Evolutionary conservation across 345 rosid genomes (phyloP), one percentile per base, ranked within the genome.

Genomic region (Euphorbia lathyris): DNA sequence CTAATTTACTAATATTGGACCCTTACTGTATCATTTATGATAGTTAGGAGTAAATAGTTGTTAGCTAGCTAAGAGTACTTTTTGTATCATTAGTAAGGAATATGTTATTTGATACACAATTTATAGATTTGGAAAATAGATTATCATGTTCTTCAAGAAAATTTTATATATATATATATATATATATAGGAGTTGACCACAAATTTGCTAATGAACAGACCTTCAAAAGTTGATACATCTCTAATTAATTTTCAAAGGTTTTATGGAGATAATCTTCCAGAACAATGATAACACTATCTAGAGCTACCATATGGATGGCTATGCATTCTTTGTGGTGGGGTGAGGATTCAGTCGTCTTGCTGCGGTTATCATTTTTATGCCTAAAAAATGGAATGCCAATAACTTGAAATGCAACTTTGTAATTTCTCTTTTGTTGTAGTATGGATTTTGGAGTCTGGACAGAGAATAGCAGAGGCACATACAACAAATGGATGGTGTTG

Each of bases 391-490:
- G 42, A 60, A 29, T 50, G 14, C 10, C 3, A 32, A 50, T 45
- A 65, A 26, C 26, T 40, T 32, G 55, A 48, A 42, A 56, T 51
- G 40, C 72, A 61, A 66, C 55, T 12, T 29, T 56, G 56, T 27
- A 75, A 52, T 65, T 30, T 80, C 34, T 52, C 42, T 23, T 4
- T 73, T 29, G 13, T 16, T 76, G 77, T 78, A 93, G 97, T 55
- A 93, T 93, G 98, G 97, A 90, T 78, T 87, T 90, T 69, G 98
- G 98, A 72, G 79, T 84, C 43, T 93, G 98, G 98, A 86, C 97
- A 12, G 98, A 93, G 66, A 87, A 88, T 78, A 91, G 98, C 83
- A 82, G 98, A 80, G 78, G 83, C 68, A 79, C 84, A 16, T 93
- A 90, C 86, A 90, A 93, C 86, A 90, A 93, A 50, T 86, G 98